Conservation (phyloP, 2,329 filamentous ascomycete species). For the Beauveria sp. region DNA sequence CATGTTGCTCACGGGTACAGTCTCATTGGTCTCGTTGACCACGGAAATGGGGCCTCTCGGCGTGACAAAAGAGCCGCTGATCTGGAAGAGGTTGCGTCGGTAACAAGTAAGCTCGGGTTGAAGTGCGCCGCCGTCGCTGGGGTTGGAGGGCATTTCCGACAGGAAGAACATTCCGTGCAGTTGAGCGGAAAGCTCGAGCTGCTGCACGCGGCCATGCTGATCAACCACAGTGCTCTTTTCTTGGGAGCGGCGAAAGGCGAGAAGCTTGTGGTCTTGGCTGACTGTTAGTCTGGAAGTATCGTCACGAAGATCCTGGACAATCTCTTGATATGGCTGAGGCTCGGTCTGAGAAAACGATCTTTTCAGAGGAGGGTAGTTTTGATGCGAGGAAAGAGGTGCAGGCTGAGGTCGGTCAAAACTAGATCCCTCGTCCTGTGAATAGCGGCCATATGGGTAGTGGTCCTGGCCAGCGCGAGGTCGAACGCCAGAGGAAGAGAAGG, state of each 20-base stretch:
- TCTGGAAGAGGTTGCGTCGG: conserved; percentile 89
- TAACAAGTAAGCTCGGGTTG: conserved; percentile 91
- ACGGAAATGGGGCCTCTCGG: conserved; percentile 72
- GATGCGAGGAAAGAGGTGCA: conserved; percentile 38
- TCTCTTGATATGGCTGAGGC: conserved; percentile 49
- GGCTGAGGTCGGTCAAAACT: conserved; percentile 46
- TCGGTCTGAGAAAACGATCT: conserved; percentile 49
- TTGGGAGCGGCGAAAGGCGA: conserved; percentile 48
- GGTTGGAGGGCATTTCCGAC: conserved; percentile 65
- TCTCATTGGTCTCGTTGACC: conserved; percentile 75
- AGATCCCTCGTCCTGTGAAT: conserved; percentile 46
- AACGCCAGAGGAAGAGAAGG: conserved; percentile 36
- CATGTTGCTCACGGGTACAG: conserved; percentile 71
- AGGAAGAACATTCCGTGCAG: conserved; percentile 86
- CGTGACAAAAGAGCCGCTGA: conserved; percentile 79
- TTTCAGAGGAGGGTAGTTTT: conserved; percentile 49
- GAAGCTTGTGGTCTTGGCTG: conserved; percentile 53
- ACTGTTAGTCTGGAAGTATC: conserved; percentile 49
- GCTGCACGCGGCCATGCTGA: conserved; percentile 50
- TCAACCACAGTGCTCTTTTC: conserved; percentile 56
- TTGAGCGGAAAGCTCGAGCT: conserved; percentile 61
- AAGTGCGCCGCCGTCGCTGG: conserved; percentile 47
- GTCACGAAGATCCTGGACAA: conserved; percentile 52
- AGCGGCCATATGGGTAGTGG: conserved; percentile 45
- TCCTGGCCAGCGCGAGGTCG: conserved; percentile 44